Base-by-base conservation (phyloP, 768 basidiomycete species). In the Psilocybe sp. region DNA sequence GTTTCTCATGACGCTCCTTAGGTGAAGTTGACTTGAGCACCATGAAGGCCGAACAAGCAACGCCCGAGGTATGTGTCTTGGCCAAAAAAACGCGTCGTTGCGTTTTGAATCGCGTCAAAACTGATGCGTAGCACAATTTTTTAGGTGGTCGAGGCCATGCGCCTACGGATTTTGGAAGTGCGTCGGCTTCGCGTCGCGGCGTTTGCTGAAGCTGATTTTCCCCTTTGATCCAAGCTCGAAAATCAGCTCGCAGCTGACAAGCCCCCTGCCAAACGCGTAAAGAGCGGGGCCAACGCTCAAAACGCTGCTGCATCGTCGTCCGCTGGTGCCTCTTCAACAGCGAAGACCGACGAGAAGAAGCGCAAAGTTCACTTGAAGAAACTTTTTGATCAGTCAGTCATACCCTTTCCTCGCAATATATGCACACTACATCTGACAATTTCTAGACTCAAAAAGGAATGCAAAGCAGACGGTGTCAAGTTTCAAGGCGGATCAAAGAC, bases 291-390 rank as follows among this genome's bases (percentile, higher is more conserved):
- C 39, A 3, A 19, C 55, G 3, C 8, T 44, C 7, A 50, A 38
- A 8, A 47, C 58, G 53, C 60, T 11, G 33, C 57, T 15, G 43
- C 60, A 6, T 58, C 53, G 5, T 50, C 61, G 4, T 47, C 62
- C 32, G 60, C 60, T 13, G 50, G n/a, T n/a, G n/a, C n/a, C n/a
- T n/a, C n/a, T n/a, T n/a, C 62, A 1, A 53, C 60, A 5, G 40
- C 43, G 31, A 71, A 74, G 50, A 64, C 60, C 1, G 69, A 70
- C 3, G 70, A 72, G 50, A 75, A 75, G 53, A 73, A 72, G 52
- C 55, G 61, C 32, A 69, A 72, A 49, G 54, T 69, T 47, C 66
- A 67, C 53, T 53, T 73, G 9, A 73, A 72, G 58, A 72, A 70
- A 55, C 63, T 73, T 20, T 71, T 70, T 49, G 71, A 72, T 49